Evolutionary conservation across 371 early-diverging fungal species (phyloP).

Genomic region (Syncephalastrum racemosum): DNA sequence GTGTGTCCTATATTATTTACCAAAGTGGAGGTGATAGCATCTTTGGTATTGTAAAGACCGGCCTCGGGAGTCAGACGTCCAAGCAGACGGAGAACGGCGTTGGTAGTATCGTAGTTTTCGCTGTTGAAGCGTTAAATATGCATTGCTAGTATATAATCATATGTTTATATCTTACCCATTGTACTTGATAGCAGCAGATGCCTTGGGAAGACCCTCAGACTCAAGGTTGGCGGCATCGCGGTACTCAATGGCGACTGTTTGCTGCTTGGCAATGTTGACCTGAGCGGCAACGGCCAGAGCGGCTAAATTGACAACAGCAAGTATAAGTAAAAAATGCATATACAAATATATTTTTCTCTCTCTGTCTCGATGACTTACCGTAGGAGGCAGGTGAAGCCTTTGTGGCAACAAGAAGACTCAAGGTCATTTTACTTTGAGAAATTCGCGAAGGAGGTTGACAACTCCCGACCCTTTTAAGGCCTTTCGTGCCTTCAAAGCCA

Average conservation of each 20-base stretch:
- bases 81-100: conserved; percentile 43
- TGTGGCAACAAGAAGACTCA: conserved; percentile 40
- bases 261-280: conserved; percentile 40
- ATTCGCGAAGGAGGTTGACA: no score
- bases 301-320: conserved; percentile 13
- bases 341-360: not conserved
- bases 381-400: conserved; percentile 42
- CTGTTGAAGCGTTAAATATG: conserved; percentile 12
- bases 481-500: no score
- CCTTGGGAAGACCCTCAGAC: conserved; percentile 33
- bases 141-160: not conserved
- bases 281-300: conserved; percentile 39
- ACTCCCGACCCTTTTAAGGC: no score
- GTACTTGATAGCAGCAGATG: conserved; percentile 31
- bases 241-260: conserved; percentile 37
- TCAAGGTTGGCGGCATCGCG: conserved; percentile 42
- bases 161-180: conserved; percentile 33
- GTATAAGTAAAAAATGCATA: conserved; percentile 1
- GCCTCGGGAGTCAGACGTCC: conserved; percentile 41
- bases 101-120: conserved; percentile 43
- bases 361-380: conserved; percentile 19
- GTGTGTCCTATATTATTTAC: conserved; percentile 12
- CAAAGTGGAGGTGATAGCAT: conserved; percentile 45
- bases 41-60: conserved; percentile 37
- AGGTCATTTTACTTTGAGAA: conserved; percentile 12